These are phyloP conservation scores for Elaeis guineensis DNA, from an alignment of 176 grass and related monocot genomes.

Conservation along the genomic window DNA sequence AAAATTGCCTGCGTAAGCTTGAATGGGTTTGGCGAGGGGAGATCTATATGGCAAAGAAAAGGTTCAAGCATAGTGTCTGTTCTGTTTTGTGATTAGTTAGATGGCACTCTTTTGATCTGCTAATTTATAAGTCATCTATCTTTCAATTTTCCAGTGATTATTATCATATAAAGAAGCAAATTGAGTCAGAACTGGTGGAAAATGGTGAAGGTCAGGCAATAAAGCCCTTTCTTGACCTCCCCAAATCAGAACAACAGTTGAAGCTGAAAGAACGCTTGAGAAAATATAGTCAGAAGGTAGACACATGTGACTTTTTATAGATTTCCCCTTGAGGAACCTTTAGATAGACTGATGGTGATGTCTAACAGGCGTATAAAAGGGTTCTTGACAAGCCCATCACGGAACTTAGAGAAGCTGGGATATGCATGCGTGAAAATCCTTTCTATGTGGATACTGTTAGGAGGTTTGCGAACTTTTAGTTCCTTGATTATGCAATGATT, in stretches of 20 bases:
- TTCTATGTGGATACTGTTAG: constrained; percentile 97
- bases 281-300: constrained; percentile 96
- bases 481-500: not conserved
- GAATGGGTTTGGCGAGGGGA: constrained; percentile 98
- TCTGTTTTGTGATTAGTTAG: not conserved
- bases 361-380: constrained; percentile 83
- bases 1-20: constrained; percentile 90
- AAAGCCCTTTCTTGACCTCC: constrained; percentile 81
- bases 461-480: constrained; percentile 39
- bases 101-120: not conserved
- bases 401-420: constrained; percentile 92
- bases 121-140: not conserved
- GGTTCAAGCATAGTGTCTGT: constrained; percentile 33
- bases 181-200: constrained; percentile 83
- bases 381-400: constrained; percentile 96
- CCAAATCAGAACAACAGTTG: constrained; percentile 79
- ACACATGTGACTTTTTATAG: not conserved
- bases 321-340: not conserved
- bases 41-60: constrained; percentile 88
- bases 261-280: constrained; percentile 94
- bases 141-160: constrained; percentile 58
- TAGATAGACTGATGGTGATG: not conserved
- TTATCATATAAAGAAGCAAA: constrained; percentile 97
- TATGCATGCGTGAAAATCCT: constrained; percentile 99
- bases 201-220: constrained; percentile 42